Conservation (phyloP, 805 yeast genomes). For the Myxozyma lipomycoides region DNA sequence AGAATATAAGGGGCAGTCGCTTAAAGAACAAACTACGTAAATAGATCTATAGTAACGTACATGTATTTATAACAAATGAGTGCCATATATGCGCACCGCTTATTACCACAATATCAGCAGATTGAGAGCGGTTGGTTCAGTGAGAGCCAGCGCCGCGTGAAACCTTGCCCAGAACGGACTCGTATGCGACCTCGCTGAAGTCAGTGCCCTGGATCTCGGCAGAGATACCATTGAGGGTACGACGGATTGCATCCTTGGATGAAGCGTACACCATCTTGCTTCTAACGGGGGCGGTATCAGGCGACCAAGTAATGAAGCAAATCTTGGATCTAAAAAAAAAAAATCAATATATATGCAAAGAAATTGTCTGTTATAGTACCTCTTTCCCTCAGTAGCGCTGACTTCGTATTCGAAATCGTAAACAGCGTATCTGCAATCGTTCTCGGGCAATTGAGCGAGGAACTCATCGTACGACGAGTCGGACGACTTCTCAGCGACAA, state of each 20-base stretch:
- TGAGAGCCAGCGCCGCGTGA: slow-evolving; percentile 73
- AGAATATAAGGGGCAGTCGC: background rate
- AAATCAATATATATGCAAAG: slow-evolving; percentile 37
- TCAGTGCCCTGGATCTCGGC: slow-evolving; percentile 98
- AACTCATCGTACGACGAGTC: slow-evolving; percentile 78
- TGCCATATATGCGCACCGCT: too few relatives aligned
- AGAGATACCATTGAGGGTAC: slow-evolving; percentile 92
- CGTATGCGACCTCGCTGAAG: slow-evolving; percentile 93
- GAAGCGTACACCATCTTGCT: slow-evolving; percentile 97
- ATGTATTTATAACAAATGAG: too few relatives aligned
- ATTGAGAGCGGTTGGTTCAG: slow-evolving; percentile 31
- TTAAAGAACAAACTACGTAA: too few relatives aligned
- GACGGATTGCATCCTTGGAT: slow-evolving; percentile 96
- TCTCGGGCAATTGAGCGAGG: slow-evolving; percentile 85
- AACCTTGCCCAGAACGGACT: slow-evolving; percentile 84
- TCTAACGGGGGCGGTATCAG: slow-evolving; percentile 93
- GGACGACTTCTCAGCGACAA: slow-evolving; percentile 79
- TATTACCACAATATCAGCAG: too few relatives aligned
- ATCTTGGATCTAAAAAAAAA: slow-evolving; percentile 55
- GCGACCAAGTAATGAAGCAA: slow-evolving; percentile 86
- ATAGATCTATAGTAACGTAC: too few relatives aligned
- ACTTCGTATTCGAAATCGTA: slow-evolving; percentile 95
- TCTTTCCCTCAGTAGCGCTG: slow-evolving; percentile 88
- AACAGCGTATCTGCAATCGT: slow-evolving; percentile 93
- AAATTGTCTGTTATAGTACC: slow-evolving; percentile 71